Evolutionary conservation across 305 asterid species (phyloP).

Genomic region (Fraxinus paxiana): DNA sequence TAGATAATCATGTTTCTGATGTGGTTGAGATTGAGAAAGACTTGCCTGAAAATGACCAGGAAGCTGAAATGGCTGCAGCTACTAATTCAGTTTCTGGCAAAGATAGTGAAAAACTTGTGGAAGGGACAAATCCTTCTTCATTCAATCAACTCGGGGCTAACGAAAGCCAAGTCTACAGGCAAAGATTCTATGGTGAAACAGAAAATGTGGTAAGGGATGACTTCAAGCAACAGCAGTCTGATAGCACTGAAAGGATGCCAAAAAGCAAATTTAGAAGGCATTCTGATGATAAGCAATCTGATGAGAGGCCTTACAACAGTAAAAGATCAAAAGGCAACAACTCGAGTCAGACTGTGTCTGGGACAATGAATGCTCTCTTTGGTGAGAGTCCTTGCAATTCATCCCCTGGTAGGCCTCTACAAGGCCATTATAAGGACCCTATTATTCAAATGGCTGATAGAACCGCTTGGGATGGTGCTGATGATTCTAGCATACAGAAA

Average conservation of each 20-base stretch:
- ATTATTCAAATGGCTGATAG: constrained; percentile 35
- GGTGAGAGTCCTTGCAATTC: constrained; percentile 50
- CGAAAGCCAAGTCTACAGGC: constrained; percentile 32
- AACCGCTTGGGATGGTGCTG: constrained; percentile 33
- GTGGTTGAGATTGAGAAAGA: constrained; percentile 62
- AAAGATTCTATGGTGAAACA: constrained; percentile 31
- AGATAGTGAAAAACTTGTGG: constrained; percentile 44
- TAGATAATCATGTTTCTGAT: constrained; percentile 52
- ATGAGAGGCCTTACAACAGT: constrained; percentile 38
- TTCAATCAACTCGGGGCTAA: constrained; percentile 35
- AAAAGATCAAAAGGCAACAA: constrained; percentile 56
- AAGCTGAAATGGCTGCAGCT: constrained; percentile 37
- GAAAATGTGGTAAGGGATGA: constrained; percentile 39
- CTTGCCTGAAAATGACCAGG: constrained; percentile 41
- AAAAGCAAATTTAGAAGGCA: constrained; percentile 55
- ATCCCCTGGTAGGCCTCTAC: constrained; percentile 52
- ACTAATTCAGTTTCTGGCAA: constrained; percentile 36
- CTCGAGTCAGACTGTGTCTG: constrained; percentile 43
- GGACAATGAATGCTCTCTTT: constrained; percentile 42
- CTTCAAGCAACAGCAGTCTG: constrained; percentile 40
- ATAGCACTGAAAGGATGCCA: constrained; percentile 34
- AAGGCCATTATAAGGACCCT: constrained; percentile 32
- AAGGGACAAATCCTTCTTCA: constrained; percentile 38
- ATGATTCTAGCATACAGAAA: constrained; percentile 42
- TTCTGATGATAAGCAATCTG: constrained; percentile 43